Percentiles rank a stretch among this genome's conserved stretches.
Conservation (phyloP, 2,329 filamentous ascomycete species). For the Didymella pomorum region DNA sequence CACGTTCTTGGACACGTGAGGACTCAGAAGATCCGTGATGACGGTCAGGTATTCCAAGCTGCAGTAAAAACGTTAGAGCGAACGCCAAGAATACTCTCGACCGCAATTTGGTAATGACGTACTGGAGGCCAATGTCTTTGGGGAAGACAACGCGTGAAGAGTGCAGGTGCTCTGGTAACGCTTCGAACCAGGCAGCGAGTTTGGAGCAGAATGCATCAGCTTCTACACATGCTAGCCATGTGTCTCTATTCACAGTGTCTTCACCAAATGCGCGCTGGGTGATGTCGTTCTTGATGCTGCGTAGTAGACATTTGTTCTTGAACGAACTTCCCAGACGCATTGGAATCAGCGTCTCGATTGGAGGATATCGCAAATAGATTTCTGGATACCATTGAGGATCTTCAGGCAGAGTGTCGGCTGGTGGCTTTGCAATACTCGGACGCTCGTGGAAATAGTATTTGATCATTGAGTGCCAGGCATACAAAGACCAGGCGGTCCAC, state of each 20-base stretch:
- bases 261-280: background rate
- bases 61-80: background rate
- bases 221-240: background rate
- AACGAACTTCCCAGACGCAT: background rate
- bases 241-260: background rate
- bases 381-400: conserved; percentile 7
- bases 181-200: background rate
- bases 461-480: conserved; percentile 11
- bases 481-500: conserved; percentile 7
- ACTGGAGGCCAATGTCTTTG: conserved; percentile 5
- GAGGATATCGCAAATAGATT: background rate
- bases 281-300: conserved; percentile 6
- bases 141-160: conserved; percentile 4
- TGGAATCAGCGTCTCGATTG: background rate
- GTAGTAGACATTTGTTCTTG: background rate
- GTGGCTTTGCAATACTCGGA: background rate
- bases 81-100: background rate
- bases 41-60: conserved; percentile 7
- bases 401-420: background rate
- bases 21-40: conserved; percentile 1
- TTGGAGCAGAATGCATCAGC: background rate
- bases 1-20: background rate
- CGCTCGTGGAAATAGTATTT: conserved; percentile 4
- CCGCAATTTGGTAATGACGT: background rate
- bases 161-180: background rate